Base-by-base conservation (phyloP, 176 grass and related monocot genomes). In the Lolium perenne region DNA sequence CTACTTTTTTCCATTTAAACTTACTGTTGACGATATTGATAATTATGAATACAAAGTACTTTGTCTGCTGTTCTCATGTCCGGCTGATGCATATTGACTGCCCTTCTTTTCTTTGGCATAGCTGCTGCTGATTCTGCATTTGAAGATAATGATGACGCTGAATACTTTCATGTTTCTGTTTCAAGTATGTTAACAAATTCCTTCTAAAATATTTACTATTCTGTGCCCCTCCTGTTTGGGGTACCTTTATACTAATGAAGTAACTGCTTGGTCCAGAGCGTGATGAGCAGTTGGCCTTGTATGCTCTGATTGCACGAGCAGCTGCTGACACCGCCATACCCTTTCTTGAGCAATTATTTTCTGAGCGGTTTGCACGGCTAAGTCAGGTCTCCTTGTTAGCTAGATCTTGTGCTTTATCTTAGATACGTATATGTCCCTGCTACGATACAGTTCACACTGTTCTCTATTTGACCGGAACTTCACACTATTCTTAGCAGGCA, bases 151-250 rank as follows among this genome's bases (percentile, higher is more conserved):
- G 88, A 92, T 79, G 84, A 95, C 70, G 89, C 86, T 6, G 93
- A 98, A 71, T 98, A 98, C 85, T 95, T 98, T 84, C 96, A 98
- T 92, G 96, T 91, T 84, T 98, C 96, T 89, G 85, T 98, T 66
- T 95, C 96, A 82, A 98, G 96, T 98, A 95, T 83, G 95, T 82
- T 88, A 16, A 75, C 16, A 71, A 43, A 43, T 76, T 90, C 64
- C 58, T 56, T 60, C 72, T 17, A 20, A 86, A 65, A 71, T 4
- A 51, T 74, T 12, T 75, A 80, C 50, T 80, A n/a, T 80, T 88
- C 62, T 8, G 59, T 62, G 10, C n/a, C 22, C 12, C 10, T n/a
- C 7, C 20, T 53, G 23, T 60, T 74, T 70, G 62, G 8, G 21
- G 35, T 82, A 53, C 48, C 45, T 86, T 87, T 87, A 50, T 82